A percentile compares a stretch with the other conserved stretches of the same genome.
Evolutionary conservation across 148 eudicot genomes (phyloP).

Genomic region (Chenopodium berlandieri): DNA sequence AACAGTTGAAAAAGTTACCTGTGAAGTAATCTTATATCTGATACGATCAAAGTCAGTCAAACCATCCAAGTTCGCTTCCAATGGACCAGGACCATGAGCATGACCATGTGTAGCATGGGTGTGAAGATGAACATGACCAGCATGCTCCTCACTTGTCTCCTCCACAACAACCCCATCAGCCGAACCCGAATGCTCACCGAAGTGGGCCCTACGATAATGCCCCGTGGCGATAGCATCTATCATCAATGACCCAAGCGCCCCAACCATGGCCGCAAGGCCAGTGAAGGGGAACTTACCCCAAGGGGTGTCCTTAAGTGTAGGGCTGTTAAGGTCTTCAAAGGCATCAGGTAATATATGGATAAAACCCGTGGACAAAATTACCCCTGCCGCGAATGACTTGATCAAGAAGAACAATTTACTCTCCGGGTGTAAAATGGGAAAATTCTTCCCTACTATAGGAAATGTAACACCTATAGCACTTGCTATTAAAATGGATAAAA

Average conservation of each 20-base stretch:
- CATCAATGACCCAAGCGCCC: slow-evolving; percentile 36
- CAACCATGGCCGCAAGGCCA: slow-evolving; percentile 27
- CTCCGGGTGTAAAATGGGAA: slow-evolving; percentile 21
- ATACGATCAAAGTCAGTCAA: slow-evolving; percentile 23
- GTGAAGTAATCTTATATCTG: slow-evolving; percentile 22
- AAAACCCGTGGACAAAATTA: slow-evolving; percentile 36
- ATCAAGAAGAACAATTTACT: slow-evolving; percentile 32
- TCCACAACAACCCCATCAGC: not conserved
- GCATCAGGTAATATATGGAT: slow-evolving; percentile 37
- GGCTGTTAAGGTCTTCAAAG: slow-evolving; percentile 22
- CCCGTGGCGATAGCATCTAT: slow-evolving; percentile 35
- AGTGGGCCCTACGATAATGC: slow-evolving; percentile 22
- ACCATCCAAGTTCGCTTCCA: not conserved
- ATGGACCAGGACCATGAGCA: slow-evolving; percentile 17
- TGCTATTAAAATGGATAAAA: slow-evolving; percentile 15
- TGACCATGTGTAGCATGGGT: slow-evolving; percentile 24
- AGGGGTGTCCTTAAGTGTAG: slow-evolving; percentile 15
- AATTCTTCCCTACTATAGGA: slow-evolving; percentile 25
- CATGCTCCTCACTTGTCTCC: slow-evolving; percentile 7
- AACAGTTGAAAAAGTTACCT: slow-evolving; percentile 12
- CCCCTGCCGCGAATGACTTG: slow-evolving; percentile 42
- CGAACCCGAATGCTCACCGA: not conserved
- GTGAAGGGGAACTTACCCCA: slow-evolving; percentile 32
- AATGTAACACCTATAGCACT: slow-evolving; percentile 26
- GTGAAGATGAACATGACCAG: slow-evolving; percentile 16